Evolutionary conservation across 169 alveolate species (phyloP), one percentile per base, ranked within the genome.

Genomic region (Cryptosporidium ryanae): DNA sequence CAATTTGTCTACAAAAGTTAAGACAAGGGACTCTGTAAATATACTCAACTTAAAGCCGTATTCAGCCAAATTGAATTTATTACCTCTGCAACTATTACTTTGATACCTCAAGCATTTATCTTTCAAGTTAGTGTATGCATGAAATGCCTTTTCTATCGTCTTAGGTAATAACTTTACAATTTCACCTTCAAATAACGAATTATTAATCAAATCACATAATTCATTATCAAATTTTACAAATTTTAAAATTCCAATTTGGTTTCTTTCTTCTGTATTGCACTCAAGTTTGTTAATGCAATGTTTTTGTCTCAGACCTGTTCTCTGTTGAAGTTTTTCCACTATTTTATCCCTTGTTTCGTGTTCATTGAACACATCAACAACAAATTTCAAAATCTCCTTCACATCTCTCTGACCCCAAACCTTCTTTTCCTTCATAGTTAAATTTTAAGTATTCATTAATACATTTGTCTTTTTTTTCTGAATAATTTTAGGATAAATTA

Each of bases 21-120:
- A 76, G 13, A 76, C n/a, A 0, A 76, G 46, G 31, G 87, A 76
- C 21, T 76, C 87, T 17, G 59, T 44, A n/a, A 76, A 76, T 21
- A 43, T 27, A 8, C 76, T 48, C n/a, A 59, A 43, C 64, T 55
- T 76, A n/a, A 76, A 23, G 44, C 46, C 27, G 43, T 59, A 76
- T 7, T 38, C 71, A 4, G 61, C 3, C 18, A 59, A 44, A 15
- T 59, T 34, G n/a, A 38, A 8, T 23, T 76, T 25, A n/a, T 44
- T 44, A 15, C 10, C 23, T 10, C 63, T 29, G 17, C 3, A 7
- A 27, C 8, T 17, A 32, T 59, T 25, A 3, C 59, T 61, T 4
- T 27, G 12, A 23, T 18, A n/a, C 25, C 18, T 13, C 4, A 8
- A 32, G 31, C 44, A 55, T 57, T 23, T 59, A 25, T 61, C 65